These are phyloP conservation scores for Conticribra weissflogii DNA, from an alignment of 108 stramenopile species.

Conservation along the genomic window DNA sequence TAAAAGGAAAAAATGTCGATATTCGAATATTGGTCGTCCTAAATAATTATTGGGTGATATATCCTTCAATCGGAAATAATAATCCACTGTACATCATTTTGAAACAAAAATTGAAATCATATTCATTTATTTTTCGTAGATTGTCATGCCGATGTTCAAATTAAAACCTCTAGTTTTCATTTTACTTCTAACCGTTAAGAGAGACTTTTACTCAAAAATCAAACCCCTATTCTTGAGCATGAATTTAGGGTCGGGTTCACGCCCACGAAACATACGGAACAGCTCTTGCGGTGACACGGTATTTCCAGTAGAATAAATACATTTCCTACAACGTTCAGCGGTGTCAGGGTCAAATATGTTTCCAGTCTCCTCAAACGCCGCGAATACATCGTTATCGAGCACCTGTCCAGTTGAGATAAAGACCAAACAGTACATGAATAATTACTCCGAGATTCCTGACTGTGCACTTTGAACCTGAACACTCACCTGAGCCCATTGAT, in stretches of 20 bases:
- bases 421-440: slow-evolving; percentile 1
- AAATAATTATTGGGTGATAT: too few species aligned
- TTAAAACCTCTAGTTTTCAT: too few species aligned
- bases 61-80: too few species aligned
- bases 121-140: too few species aligned
- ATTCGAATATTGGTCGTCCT: too few species aligned
- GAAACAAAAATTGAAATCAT: too few species aligned
- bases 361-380: slow-evolving; percentile 76
- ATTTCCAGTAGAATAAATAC: slow-evolving; percentile 75
- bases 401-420: slow-evolving; percentile 66
- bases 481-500: slow-evolving; percentile 26
- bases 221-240: slow-evolving; percentile 73
- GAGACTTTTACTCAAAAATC: slow-evolving; percentile 8
- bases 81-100: too few species aligned
- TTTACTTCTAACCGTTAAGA: background rate
- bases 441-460: too few species aligned
- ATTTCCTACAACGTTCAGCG: slow-evolving; percentile 61
- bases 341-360: slow-evolving; percentile 66
- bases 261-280: slow-evolving; percentile 69
- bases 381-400: slow-evolving; percentile 77
- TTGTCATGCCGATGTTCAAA: too few species aligned
- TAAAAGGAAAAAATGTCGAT: too few species aligned
- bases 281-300: slow-evolving; percentile 80
- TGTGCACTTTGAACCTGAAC: too few species aligned
- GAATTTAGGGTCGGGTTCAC: slow-evolving; percentile 73